phyloP scores from a whole-genome alignment of 1,284 basidiomycete species.

The Ganoderma sp. region DNA sequence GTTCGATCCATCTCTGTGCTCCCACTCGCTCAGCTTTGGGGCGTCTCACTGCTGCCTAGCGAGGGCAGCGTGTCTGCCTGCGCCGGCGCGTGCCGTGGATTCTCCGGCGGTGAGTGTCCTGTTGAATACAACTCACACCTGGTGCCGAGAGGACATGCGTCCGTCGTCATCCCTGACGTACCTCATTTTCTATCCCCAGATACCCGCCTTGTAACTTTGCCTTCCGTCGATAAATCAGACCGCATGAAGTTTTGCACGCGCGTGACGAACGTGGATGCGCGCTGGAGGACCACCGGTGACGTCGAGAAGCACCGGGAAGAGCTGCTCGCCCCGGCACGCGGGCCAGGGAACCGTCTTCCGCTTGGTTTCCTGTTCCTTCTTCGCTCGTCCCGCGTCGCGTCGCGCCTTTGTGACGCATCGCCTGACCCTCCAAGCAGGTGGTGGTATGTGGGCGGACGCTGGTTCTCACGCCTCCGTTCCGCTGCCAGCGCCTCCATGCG shows the following conservation, averaged over 20 bases:
- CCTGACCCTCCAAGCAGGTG: no score
- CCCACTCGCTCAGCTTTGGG: slow-evolving; percentile 1
- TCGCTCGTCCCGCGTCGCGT: neutral
- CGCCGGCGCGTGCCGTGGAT: slow-evolving; percentile 17
- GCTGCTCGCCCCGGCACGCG: slow-evolving; percentile 8
- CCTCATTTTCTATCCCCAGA: neutral
- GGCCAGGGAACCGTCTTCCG: slow-evolving; percentile 16
- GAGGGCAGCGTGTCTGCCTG: slow-evolving; percentile 10
- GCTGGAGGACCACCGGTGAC: slow-evolving; percentile 13
- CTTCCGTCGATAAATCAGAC: neutral
- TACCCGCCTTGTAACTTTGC: neutral
- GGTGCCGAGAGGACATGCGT: neutral
- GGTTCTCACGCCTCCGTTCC: slow-evolving; percentile 11
- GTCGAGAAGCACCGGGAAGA: slow-evolving; percentile 16
- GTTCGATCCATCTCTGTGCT: slow-evolving; percentile 5
- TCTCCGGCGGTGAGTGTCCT: slow-evolving; percentile 16
- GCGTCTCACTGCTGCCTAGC: slow-evolving; percentile 15
- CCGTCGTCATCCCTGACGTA: neutral
- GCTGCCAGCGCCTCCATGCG: slow-evolving; percentile 5
- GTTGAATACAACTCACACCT: slow-evolving; percentile 2
- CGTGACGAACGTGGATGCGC: neutral
- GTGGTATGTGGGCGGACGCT: neutral
- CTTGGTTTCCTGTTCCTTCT: slow-evolving; percentile 12
- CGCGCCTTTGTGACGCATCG: slow-evolving; percentile 1
- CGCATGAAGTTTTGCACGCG: neutral